phyloP scores from a whole-genome alignment of 768 basidiomycete genomes.

The Suillus americanus region DNA sequence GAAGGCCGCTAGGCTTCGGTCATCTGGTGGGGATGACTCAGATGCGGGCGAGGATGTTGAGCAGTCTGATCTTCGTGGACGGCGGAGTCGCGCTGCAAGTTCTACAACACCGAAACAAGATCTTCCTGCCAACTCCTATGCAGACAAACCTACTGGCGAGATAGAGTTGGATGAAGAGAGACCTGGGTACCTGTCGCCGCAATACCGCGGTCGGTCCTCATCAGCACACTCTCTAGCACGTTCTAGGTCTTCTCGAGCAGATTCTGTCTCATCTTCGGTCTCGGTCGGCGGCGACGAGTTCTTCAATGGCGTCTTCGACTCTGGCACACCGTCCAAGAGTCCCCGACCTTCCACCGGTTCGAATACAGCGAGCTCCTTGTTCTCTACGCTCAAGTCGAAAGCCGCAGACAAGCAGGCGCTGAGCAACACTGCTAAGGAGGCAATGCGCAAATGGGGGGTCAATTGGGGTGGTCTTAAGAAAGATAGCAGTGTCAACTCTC shows the following conservation, averaged over 20 bases:
- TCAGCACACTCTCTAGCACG: constrained; percentile 43
- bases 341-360: constrained; percentile 44
- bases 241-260: constrained; percentile 34
- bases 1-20: constrained; percentile 41
- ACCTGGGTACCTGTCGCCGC: constrained; percentile 16
- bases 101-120: constrained; percentile 28
- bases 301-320: constrained; percentile 34
- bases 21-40: constrained; percentile 40
- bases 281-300: constrained; percentile 28
- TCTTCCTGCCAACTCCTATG: constrained; percentile 4
- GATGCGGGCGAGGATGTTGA: constrained; percentile 26
- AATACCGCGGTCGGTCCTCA: constrained; percentile 36
- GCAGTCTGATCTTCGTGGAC: constrained; percentile 18
- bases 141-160: constrained; percentile 10
- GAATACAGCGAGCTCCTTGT: constrained; percentile 54
- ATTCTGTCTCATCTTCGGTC: constrained; percentile 34
- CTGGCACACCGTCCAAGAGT: constrained; percentile 28
- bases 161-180: constrained; percentile 22
- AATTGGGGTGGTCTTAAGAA: constrained; percentile 72
- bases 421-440: constrained; percentile 81
- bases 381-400: constrained; percentile 76
- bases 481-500: constrained; percentile 36
- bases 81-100: constrained; percentile 28
- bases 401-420: constrained; percentile 83
- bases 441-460: constrained; percentile 90